These are phyloP conservation scores for Avicennia marina DNA, from an alignment of 257 asterid genomes.

Conservation along the genomic window DNA sequence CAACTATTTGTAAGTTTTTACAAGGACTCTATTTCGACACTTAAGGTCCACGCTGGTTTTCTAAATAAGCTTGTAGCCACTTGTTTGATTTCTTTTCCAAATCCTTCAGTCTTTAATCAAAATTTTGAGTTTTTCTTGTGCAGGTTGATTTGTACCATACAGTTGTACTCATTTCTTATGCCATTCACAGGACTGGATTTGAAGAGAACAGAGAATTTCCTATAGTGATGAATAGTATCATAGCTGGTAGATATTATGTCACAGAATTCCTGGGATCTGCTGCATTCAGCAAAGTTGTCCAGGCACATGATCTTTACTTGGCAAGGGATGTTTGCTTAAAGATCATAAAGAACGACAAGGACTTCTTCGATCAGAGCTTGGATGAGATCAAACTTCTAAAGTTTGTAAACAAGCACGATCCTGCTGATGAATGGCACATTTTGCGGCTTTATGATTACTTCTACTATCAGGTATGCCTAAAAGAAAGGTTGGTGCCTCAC, in stretches of 20 bases:
- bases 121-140: slow-evolving; percentile 9
- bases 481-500: too few species aligned
- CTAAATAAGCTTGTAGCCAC: neutral
- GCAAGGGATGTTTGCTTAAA: slow-evolving; percentile 90
- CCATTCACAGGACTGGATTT: slow-evolving; percentile 89
- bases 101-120: neutral
- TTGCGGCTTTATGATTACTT: slow-evolving; percentile 92
- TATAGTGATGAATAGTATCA: slow-evolving; percentile 59
- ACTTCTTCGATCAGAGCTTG: slow-evolving; percentile 92
- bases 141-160: slow-evolving; percentile 45
- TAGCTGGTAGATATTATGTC: slow-evolving; percentile 75
- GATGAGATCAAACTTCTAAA: slow-evolving; percentile 94
- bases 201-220: slow-evolving; percentile 93
- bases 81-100: slow-evolving; percentile 12
- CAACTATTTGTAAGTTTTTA: too few species aligned
- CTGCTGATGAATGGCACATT: slow-evolving; percentile 70
- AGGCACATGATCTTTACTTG: slow-evolving; percentile 73
- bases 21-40: too few species aligned
- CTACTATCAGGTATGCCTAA: slow-evolving; percentile 71
- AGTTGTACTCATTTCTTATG: slow-evolving; percentile 46
- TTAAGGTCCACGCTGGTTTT: neutral
- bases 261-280: slow-evolving; percentile 92
- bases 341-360: slow-evolving; percentile 95
- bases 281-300: slow-evolving; percentile 93
- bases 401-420: slow-evolving; percentile 90